A percentile compares a stretch with the other conserved stretches of the same genome.
Conservation (phyloP, 208 protist species). For the Herpetomonas samuelpessoai region DNA sequence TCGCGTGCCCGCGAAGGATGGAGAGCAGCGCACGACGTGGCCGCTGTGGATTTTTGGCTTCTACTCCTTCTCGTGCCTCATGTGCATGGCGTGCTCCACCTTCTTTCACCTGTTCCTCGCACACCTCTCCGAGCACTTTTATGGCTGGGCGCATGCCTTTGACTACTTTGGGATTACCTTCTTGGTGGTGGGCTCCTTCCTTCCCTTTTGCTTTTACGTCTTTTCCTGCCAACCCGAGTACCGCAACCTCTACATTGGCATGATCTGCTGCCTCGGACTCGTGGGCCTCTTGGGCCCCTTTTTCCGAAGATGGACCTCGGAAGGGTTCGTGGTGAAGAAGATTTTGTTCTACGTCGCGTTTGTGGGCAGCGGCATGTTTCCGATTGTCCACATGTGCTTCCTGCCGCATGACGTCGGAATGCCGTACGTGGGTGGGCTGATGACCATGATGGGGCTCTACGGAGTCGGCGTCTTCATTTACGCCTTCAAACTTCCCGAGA, state of each 20-base stretch:
- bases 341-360: constrained; percentile 76
- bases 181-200: constrained; percentile 77
- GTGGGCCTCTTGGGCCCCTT: constrained; percentile 71
- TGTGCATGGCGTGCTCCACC: constrained; percentile 75
- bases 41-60: constrained; percentile 65
- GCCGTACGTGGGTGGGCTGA: constrained; percentile 50
- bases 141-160: constrained; percentile 54
- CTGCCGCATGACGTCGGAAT: constrained; percentile 29
- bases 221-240: constrained; percentile 66
- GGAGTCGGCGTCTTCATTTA: constrained; percentile 81
- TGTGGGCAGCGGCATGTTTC: constrained; percentile 65
- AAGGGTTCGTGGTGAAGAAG: constrained; percentile 47
- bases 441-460: constrained; percentile 69
- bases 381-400: constrained; percentile 59
- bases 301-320: constrained; percentile 69
- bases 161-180: constrained; percentile 88
- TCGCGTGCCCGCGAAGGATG: background rate
- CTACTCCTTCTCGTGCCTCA: constrained; percentile 66
- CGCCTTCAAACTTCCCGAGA: constrained; percentile 71
- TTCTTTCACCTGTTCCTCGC: constrained; percentile 71
- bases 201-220: constrained; percentile 81
- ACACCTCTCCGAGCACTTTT: constrained; percentile 56
- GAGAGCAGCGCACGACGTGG: constrained; percentile 13
- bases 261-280: constrained; percentile 71
- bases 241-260: constrained; percentile 65